Conservation (phyloP, 2,329 filamentous ascomycete genomes). For the Neofusicoccum umdonicola region DNA sequence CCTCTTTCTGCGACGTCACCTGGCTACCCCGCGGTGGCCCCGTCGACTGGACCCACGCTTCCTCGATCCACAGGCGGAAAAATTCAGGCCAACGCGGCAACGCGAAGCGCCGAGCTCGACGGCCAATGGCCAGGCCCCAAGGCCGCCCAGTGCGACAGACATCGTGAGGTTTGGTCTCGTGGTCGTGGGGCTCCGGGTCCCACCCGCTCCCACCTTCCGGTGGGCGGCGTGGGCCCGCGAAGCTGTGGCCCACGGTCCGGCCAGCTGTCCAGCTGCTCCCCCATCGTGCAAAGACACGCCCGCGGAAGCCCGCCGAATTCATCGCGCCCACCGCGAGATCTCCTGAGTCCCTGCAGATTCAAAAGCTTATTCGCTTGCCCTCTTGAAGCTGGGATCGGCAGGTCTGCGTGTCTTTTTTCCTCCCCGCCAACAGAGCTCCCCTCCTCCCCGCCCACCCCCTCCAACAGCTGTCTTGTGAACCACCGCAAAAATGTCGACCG, state of each 20-base stretch:
- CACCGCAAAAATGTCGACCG: conserved; percentile 27
- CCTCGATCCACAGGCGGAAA: conserved; percentile 11
- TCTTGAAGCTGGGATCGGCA: conserved; percentile 2
- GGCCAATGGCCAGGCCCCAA: not conserved
- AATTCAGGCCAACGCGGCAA: not conserved
- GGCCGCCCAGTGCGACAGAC: not conserved
- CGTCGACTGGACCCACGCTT: conserved; percentile 7
- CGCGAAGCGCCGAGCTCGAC: not conserved
- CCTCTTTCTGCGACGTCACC: conserved; percentile 15
- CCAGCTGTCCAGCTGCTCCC: not conserved
- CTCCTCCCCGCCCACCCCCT: not conserved
- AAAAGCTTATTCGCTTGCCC: conserved; percentile 2
- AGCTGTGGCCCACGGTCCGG: not conserved
- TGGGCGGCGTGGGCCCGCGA: conserved; percentile 2
- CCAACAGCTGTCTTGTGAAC: not conserved
- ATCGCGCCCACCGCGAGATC: conserved; percentile 7
- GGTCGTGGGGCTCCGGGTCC: conserved; percentile 2
- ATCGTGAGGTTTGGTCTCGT: conserved; percentile 4
- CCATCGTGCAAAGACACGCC: not conserved
- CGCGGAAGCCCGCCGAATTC: not conserved
- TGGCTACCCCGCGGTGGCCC: conserved; percentile 7
- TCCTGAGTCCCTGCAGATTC: not conserved
- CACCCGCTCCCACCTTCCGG: not conserved
- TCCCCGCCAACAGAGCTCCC: not conserved
- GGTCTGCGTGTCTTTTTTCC: not conserved